A percentile compares a stretch with the other conserved stretches of the same genome.
phyloP scores from a whole-genome alignment of 352 stramenopile genomes.

The Globisporangium takayamanum region DNA sequence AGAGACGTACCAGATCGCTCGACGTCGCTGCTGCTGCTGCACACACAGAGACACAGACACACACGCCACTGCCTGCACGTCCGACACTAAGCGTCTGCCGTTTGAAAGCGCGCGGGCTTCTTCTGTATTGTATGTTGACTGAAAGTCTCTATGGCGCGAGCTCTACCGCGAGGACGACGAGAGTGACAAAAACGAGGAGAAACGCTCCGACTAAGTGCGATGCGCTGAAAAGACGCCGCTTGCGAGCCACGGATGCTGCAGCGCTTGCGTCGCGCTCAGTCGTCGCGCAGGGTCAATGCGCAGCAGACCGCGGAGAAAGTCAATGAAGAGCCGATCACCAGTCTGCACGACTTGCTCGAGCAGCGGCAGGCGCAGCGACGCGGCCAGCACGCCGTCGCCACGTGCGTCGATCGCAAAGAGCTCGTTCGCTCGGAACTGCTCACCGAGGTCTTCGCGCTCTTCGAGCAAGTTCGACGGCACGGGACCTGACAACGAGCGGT shows the following conservation, averaged over 20 bases:
- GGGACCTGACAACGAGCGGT: slow-evolving; percentile 26
- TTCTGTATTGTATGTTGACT: not conserved
- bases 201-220: slow-evolving; percentile 23
- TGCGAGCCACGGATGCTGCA: slow-evolving; percentile 63
- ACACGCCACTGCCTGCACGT: not conserved
- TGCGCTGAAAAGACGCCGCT: slow-evolving; percentile 45
- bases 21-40: no score
- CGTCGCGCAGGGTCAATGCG: slow-evolving; percentile 56
- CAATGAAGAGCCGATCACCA: slow-evolving; percentile 49
- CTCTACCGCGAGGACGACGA: not conserved
- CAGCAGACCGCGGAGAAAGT: slow-evolving; percentile 61
- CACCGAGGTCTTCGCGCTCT: slow-evolving; percentile 37
- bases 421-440: slow-evolving; percentile 52
- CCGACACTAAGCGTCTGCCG: not conserved
- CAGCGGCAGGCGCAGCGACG: slow-evolving; percentile 24
- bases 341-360: slow-evolving; percentile 54
- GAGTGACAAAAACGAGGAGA: slow-evolving; percentile 10
- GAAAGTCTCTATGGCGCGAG: not conserved
- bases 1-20: not conserved
- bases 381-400: slow-evolving; percentile 42
- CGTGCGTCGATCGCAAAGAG: slow-evolving; percentile 43
- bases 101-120: not conserved
- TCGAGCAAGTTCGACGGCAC: slow-evolving; percentile 57
- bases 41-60: no score
- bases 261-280: slow-evolving; percentile 42